These are phyloP conservation scores for Neonectria magnoliae DNA, from an alignment of 2,329 filamentous ascomycete species.

Conservation along the genomic window DNA sequence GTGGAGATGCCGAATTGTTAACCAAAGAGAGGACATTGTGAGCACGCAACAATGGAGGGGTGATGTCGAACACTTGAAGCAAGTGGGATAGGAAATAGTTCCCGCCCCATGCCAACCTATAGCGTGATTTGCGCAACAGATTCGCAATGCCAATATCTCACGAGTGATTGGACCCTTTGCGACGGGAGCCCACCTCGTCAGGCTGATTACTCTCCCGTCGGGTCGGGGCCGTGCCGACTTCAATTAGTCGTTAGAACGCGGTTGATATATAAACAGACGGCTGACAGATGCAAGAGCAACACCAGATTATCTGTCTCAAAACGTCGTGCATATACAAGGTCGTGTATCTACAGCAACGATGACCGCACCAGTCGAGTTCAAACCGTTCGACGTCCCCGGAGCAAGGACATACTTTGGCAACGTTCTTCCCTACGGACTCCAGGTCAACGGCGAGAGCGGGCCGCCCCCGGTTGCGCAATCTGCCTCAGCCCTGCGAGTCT, in stretches of 20 bases:
- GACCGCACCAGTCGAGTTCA: constrained; percentile 1
- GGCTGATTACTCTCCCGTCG: not conserved
- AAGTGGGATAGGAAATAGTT: not conserved
- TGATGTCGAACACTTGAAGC: not conserved
- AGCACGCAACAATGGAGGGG: not conserved
- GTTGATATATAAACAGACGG: not conserved
- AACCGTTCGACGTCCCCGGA: constrained; percentile 20
- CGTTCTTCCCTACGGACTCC: constrained; percentile 16
- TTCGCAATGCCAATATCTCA: not conserved
- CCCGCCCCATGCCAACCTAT: not conserved
- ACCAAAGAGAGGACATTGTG: not conserved
- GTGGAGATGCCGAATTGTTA: not conserved
- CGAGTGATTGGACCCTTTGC: not conserved
- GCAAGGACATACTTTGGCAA: constrained; percentile 24
- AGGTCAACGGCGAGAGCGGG: not conserved
- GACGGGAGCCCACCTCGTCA: not conserved
- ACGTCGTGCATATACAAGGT: not conserved
- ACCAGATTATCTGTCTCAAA: not conserved
- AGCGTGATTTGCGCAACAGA: not conserved
- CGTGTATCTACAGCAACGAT: not conserved
- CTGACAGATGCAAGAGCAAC: not conserved
- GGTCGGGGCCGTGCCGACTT: not conserved
- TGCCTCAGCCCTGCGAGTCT: not conserved
- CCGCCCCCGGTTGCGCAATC: constrained; percentile 12
- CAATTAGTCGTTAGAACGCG: not conserved